These are phyloP conservation scores for Suillus occidentalis DNA, from an alignment of 768 basidiomycete species.

Conservation along the genomic window DNA sequence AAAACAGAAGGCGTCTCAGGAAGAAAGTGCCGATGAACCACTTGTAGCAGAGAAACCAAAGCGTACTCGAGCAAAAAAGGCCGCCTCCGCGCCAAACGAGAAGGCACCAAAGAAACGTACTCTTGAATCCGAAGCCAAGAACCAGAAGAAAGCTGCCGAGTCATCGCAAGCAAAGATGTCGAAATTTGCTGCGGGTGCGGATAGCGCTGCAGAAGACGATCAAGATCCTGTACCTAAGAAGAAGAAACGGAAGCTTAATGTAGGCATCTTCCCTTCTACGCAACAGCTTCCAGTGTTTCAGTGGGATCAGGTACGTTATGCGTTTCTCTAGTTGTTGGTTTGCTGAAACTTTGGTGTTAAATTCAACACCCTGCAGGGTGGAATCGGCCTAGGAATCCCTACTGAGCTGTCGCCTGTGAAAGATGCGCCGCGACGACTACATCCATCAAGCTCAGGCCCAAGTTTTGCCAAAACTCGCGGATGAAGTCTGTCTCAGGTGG, in stretches of 20 bases:
- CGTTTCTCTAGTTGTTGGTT: background rate
- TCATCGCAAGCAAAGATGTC: conserved; percentile 19
- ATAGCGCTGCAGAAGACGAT: conserved; percentile 18
- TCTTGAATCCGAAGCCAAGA: conserved; percentile 17
- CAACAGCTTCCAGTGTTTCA: conserved; percentile 39
- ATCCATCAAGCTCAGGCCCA: conserved; percentile 23
- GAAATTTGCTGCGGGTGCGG: conserved; percentile 17
- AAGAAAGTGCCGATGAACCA: conserved; percentile 20
- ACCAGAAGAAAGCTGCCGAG: conserved; percentile 16
- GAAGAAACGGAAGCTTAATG: conserved; percentile 70
- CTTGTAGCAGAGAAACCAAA: conserved; percentile 28
- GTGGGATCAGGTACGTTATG: conserved; percentile 44
- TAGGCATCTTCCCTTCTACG: conserved; percentile 38
- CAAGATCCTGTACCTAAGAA: conserved; percentile 46
- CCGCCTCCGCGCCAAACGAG: conserved; percentile 15
- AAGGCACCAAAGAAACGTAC: conserved; percentile 19
- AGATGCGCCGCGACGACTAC: conserved; percentile 46
- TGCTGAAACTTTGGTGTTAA: background rate
- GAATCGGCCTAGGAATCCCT: conserved; percentile 59
- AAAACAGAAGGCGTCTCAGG: conserved; percentile 37
- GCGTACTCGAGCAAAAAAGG: conserved; percentile 24
- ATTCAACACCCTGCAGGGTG: conserved; percentile 27
- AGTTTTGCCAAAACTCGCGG: conserved; percentile 8
- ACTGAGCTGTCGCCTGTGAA: conserved; percentile 68
- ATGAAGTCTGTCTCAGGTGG: background rate